Conservation (phyloP, 805 yeast species). For the Blastobotrys muscicola region DNA sequence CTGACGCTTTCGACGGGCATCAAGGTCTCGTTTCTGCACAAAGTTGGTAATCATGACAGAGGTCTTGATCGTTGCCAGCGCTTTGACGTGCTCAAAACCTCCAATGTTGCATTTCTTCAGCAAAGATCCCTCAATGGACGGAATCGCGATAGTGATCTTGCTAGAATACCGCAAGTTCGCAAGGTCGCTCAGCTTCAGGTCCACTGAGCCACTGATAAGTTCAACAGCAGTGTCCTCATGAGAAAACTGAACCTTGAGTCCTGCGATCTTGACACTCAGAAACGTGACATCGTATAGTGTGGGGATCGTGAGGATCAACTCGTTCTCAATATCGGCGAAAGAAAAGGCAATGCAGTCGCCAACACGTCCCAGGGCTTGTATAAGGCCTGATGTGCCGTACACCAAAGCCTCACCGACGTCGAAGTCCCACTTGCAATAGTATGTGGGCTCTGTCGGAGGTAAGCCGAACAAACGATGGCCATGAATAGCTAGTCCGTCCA, state of each 20-base stretch:
- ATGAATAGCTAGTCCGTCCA: conserved; percentile 58
- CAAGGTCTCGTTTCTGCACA: conserved; percentile 40
- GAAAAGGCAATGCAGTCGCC: conserved; percentile 48
- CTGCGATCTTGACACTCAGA: conserved; percentile 46
- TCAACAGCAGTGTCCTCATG: conserved; percentile 25
- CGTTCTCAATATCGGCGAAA: conserved; percentile 66
- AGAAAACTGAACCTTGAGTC: conserved; percentile 34
- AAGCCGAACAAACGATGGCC: conserved; percentile 91
- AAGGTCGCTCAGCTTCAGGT: conserved; percentile 52
- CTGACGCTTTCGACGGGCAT: conserved; percentile 42
- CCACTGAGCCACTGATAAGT: conserved; percentile 20
- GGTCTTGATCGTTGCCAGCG: conserved; percentile 41
- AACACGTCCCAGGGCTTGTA: conserved; percentile 25
- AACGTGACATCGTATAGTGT: conserved; percentile 60
- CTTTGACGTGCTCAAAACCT: conserved; percentile 6
- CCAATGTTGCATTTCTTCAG: conserved; percentile 8
- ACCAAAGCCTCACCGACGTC: conserved; percentile 49
- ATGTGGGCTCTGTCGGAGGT: conserved; percentile 83
- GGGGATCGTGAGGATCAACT: conserved; percentile 47
- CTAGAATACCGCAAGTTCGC: conserved; percentile 57
- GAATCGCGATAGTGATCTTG: conserved; percentile 38
- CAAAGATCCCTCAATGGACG: conserved; percentile 22
- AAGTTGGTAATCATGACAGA: conserved; percentile 54
- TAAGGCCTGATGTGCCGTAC: conserved; percentile 41
- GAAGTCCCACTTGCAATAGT: conserved; percentile 85